Percentiles rank a stretch among this genome's conserved stretches.
Conservation (phyloP, 2,329 filamentous ascomycete species). For the Podosphaera xanthii region DNA sequence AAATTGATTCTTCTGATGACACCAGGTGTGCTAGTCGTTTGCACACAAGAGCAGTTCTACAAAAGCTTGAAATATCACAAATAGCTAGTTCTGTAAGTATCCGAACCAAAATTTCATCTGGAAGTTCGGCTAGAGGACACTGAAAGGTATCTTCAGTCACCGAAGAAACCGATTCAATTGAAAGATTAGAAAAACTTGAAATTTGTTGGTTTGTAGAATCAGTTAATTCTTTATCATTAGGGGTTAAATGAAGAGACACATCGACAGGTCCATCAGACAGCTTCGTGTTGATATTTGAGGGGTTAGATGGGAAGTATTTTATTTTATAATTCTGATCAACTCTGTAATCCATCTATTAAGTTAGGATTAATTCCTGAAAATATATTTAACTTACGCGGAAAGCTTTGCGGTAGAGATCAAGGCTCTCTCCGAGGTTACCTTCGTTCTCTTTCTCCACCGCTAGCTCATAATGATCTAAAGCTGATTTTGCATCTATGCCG, state of each 20-base stretch:
- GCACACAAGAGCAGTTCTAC: conserved; percentile 58
- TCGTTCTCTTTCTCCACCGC: conserved; percentile 73
- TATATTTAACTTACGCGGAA: conserved; percentile 39
- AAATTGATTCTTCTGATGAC: conserved; percentile 62
- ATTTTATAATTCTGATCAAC: conserved; percentile 77
- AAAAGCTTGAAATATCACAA: conserved; percentile 53
- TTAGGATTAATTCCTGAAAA: not conserved
- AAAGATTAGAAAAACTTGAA: conserved; percentile 45
- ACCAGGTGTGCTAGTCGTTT: conserved; percentile 72
- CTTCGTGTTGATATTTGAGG: conserved; percentile 16
- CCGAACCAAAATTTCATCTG: conserved; percentile 65
- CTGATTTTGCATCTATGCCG: conserved; percentile 38
- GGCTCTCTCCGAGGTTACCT: conserved; percentile 71
- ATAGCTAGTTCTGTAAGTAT: conserved; percentile 53
- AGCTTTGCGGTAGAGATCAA: conserved; percentile 71
- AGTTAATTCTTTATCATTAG: conserved; percentile 29
- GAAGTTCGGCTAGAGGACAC: conserved; percentile 58
- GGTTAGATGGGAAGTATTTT: conserved; percentile 62
- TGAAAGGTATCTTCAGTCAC: conserved; percentile 49
- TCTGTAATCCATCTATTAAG: conserved; percentile 46
- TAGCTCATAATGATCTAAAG: conserved; percentile 78
- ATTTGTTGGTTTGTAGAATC: conserved; percentile 47
- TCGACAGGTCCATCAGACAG: conserved; percentile 27
- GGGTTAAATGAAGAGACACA: conserved; percentile 31
- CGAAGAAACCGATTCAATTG: conserved; percentile 44